Conservation (phyloP, 768 basidiomycete genomes). For the Phylloporus sp. region DNA sequence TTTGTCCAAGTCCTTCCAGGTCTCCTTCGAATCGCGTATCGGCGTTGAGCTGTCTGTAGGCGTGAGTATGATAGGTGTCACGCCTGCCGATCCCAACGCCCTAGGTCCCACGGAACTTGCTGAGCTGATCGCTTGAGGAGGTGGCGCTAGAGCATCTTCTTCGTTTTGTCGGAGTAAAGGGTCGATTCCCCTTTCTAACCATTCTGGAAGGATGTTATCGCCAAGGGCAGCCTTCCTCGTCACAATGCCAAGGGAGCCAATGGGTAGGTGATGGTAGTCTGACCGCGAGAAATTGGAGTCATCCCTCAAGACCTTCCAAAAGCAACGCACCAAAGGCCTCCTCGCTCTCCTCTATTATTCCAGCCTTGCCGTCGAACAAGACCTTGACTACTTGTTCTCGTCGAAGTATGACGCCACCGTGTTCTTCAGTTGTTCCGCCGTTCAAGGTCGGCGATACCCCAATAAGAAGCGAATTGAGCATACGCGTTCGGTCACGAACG, state of each 20-base stretch:
- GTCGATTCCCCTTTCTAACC: slow-evolving; percentile 85
- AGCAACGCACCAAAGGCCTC: slow-evolving; percentile 29
- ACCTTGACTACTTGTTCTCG: slow-evolving; percentile 78
- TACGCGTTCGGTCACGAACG: slow-evolving; percentile 84
- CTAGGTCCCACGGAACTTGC: slow-evolving; percentile 24
- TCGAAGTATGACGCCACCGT: slow-evolving; percentile 71
- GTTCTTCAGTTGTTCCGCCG: slow-evolving; percentile 39
- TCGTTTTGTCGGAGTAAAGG: slow-evolving; percentile 64
- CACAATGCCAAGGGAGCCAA: slow-evolving; percentile 67
- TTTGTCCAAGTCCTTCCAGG: slow-evolving; percentile 60
- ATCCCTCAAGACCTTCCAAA: neutral
- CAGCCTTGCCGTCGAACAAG: slow-evolving; percentile 70
- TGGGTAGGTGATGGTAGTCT: slow-evolving; percentile 38
- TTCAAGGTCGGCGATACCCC: slow-evolving; percentile 43
- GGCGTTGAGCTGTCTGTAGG: slow-evolving; percentile 47
- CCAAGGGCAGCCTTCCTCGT: slow-evolving; percentile 47
- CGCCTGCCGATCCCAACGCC: slow-evolving; percentile 27
- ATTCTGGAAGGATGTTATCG: slow-evolving; percentile 61
- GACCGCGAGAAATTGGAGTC: slow-evolving; percentile 5
- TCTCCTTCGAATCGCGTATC: slow-evolving; percentile 41
- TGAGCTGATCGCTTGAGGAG: slow-evolving; percentile 40
- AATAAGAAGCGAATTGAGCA: slow-evolving; percentile 64
- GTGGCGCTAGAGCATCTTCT: slow-evolving; percentile 42
- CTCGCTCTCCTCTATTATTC: slow-evolving; percentile 37
- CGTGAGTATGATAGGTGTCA: slow-evolving; percentile 52